These are phyloP conservation scores for Fraxinus platypoda DNA, from an alignment of 305 asterid genomes.

Conservation along the genomic window DNA sequence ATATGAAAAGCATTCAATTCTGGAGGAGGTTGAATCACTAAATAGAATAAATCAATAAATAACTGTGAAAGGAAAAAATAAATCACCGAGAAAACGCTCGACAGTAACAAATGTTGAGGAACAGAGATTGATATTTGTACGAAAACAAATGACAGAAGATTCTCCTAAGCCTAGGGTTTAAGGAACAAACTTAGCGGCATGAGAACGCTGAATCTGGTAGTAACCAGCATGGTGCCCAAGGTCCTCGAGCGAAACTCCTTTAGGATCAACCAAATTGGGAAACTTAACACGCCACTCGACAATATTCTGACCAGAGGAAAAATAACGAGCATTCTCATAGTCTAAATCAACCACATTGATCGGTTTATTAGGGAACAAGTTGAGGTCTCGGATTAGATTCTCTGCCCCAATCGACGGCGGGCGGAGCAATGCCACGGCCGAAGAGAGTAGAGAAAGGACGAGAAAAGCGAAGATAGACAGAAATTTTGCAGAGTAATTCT, in stretches of 20 bases:
- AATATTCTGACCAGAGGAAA: conserved; percentile 14
- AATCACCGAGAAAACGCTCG: not conserved
- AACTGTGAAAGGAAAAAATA: not conserved
- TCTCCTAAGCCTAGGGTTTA: not conserved
- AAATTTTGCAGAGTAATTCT: not conserved
- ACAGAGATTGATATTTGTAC: not conserved
- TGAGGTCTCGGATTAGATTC: conserved; percentile 37
- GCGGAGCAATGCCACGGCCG: conserved; percentile 26
- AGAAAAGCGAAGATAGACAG: conserved; percentile 9
- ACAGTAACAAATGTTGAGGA: not conserved
- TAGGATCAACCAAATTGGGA: conserved; percentile 25
- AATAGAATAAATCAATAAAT: not conserved
- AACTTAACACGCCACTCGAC: conserved; percentile 35
- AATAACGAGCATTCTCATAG: conserved; percentile 7
- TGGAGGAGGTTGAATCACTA: not conserved
- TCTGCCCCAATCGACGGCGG: conserved; percentile 23
- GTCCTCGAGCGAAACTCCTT: conserved; percentile 29
- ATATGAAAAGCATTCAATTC: not conserved
- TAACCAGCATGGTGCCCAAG: conserved; percentile 84
- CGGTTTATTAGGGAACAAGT: conserved; percentile 35
- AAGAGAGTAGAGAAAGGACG: conserved; percentile 1
- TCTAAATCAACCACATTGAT: conserved; percentile 24
- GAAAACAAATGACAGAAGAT: not conserved
- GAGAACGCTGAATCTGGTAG: conserved; percentile 76
- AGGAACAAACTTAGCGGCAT: conserved; percentile 61